Base-by-base conservation (phyloP, 208 protist species). In the Leishmania arabica region DNA sequence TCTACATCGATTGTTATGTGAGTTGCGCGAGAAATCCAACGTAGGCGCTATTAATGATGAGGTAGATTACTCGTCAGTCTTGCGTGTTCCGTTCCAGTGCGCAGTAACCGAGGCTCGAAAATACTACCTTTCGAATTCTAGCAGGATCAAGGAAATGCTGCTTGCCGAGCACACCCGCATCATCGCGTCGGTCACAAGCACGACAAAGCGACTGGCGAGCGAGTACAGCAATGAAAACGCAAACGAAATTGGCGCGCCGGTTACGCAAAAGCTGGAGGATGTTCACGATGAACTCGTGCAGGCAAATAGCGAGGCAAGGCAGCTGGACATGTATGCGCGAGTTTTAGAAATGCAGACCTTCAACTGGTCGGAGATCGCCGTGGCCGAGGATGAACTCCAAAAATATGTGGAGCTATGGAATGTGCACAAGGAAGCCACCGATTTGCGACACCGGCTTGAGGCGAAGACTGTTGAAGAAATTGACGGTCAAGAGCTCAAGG, bases 391-490 rank as follows among this genome's bases (percentile, higher is more conserved):
- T 13, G 86, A 91, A 49, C 74, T 96, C 24, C 84, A 90, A 54
- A 91, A 90, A n/a, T 95, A 93, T 74, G 85, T 95, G 56, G 89
- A 96, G 66, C 81, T 96, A 37, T 96, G 93, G 93, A 86, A 81
- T 19, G 80, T 89, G 15, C 64, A 86, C 77, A 86, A 94, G 45
- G 93, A 97, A 73, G 87, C 86, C 31, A 83, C 89, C 21, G 15
- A 90, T 65, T 85, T 98, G 47, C 91, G 88, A 74, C 86, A 88
- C 49, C 88, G 80, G 45, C 91, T 94, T 31, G 76, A 72, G 49
- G 72, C 79, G 19, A 80, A 90, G 56, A 62, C 75, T 11, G 87
- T 91, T 5, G 88, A 90, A 81, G 92, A 91, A 45, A 70, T 93
- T 21, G 86, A 96, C 71, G 95, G 95, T 2, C 87, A 89, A 66